A percentile compares a stretch with the other conserved stretches of the same genome.
phyloP scores from a whole-genome alignment of 768 basidiomycete genomes.

The Termitomyces sp. region DNA sequence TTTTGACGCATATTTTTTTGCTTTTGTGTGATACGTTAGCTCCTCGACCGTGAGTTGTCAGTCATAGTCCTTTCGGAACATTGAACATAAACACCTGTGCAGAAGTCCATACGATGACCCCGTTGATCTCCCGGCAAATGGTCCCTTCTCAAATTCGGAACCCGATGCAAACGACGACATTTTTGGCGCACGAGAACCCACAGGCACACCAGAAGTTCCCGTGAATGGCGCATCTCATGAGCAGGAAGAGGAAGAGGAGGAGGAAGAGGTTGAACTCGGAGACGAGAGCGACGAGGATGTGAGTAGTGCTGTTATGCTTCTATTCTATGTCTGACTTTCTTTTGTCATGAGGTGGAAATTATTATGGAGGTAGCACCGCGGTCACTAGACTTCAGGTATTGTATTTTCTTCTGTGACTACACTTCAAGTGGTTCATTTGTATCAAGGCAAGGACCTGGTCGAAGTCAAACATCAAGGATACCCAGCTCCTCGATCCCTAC shows the following conservation, averaged over 20 bases:
- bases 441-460: slow-evolving; percentile 33
- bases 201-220: slow-evolving; percentile 18
- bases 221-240: slow-evolving; percentile 28
- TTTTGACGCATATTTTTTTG: slow-evolving; percentile 33
- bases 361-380: slow-evolving; percentile 79
- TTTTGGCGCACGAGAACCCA: slow-evolving; percentile 19
- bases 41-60: slow-evolving; percentile 59
- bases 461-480: slow-evolving; percentile 27
- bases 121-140: slow-evolving; percentile 39
- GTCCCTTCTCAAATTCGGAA: slow-evolving; percentile 48
- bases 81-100: slow-evolving; percentile 13
- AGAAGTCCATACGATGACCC: slow-evolving; percentile 38
- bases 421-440: neutral
- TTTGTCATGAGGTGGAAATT: slow-evolving; percentile 76
- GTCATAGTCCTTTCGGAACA: slow-evolving; percentile 11
- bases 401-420: neutral
- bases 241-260: slow-evolving; percentile 21
- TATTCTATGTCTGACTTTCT: neutral
- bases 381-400: slow-evolving; percentile 73
- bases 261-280: slow-evolving; percentile 32
- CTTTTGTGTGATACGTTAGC: slow-evolving; percentile 44
- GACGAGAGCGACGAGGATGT: slow-evolving; percentile 46
- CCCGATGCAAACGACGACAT: slow-evolving; percentile 30
- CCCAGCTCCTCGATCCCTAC: slow-evolving; percentile 26
- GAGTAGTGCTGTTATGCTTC: slow-evolving; percentile 5